Evolutionary conservation across 352 stramenopile genomes (phyloP).

Genomic region (Salisapilia sapeloensis): DNA sequence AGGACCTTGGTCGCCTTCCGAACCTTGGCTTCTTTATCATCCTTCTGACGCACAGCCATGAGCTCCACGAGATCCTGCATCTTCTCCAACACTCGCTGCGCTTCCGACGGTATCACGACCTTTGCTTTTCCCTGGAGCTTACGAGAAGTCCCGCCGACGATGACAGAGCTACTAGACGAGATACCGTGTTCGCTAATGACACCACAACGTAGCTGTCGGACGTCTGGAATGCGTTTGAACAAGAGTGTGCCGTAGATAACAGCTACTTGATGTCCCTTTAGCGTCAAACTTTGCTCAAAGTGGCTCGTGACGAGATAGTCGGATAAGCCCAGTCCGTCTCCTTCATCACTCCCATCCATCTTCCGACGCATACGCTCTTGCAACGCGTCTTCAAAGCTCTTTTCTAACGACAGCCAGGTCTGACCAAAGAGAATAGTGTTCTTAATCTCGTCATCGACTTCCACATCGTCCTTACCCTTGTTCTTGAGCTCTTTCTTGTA

Average conservation of each 20-base stretch:
- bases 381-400: constrained; percentile 78
- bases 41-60: constrained; percentile 77
- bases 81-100: constrained; percentile 76
- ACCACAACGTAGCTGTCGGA: constrained; percentile 68
- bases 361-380: constrained; percentile 76
- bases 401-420: constrained; percentile 79
- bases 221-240: constrained; percentile 81
- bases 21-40: constrained; percentile 83
- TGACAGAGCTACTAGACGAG: constrained; percentile 76
- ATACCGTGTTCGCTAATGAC: constrained; percentile 82
- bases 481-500: constrained; percentile 54
- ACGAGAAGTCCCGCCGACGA: constrained; percentile 51
- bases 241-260: constrained; percentile 79
- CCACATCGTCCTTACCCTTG: constrained; percentile 14
- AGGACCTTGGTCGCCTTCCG: constrained; percentile 80
- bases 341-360: constrained; percentile 16
- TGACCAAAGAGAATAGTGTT: constrained; percentile 78
- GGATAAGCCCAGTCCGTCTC: constrained; percentile 36
- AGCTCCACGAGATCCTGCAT: constrained; percentile 79
- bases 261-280: constrained; percentile 76
- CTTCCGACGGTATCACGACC: constrained; percentile 71
- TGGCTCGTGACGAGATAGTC: constrained; percentile 70
- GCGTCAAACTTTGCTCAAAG: constrained; percentile 74
- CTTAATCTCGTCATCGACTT: constrained; percentile 71
- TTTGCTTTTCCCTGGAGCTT: constrained; percentile 50